These are phyloP conservation scores for Globisporangium radiosum DNA, from an alignment of 352 stramenopile species.

Conservation along the genomic window DNA sequence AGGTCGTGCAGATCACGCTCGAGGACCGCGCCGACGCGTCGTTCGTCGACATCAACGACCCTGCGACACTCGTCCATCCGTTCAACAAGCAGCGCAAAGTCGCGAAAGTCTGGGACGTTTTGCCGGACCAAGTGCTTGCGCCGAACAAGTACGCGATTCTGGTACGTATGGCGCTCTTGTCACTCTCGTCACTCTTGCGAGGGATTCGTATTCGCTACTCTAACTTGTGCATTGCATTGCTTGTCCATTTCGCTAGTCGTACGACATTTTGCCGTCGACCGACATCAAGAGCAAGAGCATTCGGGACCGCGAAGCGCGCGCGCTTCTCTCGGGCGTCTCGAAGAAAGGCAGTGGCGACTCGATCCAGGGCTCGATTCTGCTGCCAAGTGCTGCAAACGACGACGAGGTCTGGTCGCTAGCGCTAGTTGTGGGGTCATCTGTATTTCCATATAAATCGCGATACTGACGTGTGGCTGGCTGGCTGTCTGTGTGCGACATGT, in stretches of 20 bases:
- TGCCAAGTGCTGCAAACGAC: conserved; percentile 47
- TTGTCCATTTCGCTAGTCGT: conserved; percentile 40
- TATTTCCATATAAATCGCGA: neutral
- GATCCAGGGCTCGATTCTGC: conserved; percentile 70
- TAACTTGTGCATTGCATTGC: too few relatives aligned
- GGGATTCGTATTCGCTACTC: too few relatives aligned
- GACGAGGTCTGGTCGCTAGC: conserved; percentile 30
- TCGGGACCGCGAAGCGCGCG: conserved; percentile 56
- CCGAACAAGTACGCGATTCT: conserved; percentile 82
- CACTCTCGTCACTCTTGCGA: neutral
- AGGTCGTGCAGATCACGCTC: conserved; percentile 61
- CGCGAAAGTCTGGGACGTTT: conserved; percentile 79
- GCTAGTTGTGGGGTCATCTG: too few relatives aligned
- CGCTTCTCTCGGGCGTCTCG: conserved; percentile 65
- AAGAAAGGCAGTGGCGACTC: conserved; percentile 61
- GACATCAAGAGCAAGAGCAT: conserved; percentile 75
- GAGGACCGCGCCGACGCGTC: conserved; percentile 77
- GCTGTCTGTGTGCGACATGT: neutral
- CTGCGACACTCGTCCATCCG: conserved; percentile 65
- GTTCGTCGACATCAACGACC: conserved; percentile 63
- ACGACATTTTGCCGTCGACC: conserved; percentile 79
- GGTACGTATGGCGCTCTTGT: conserved; percentile 24
- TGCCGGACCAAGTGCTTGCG: conserved; percentile 67
- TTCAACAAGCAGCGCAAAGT: conserved; percentile 80
- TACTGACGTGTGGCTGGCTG: neutral